Conservation (phyloP, 495 filamentous ascomycete species). For the Choiromyces venosus region DNA sequence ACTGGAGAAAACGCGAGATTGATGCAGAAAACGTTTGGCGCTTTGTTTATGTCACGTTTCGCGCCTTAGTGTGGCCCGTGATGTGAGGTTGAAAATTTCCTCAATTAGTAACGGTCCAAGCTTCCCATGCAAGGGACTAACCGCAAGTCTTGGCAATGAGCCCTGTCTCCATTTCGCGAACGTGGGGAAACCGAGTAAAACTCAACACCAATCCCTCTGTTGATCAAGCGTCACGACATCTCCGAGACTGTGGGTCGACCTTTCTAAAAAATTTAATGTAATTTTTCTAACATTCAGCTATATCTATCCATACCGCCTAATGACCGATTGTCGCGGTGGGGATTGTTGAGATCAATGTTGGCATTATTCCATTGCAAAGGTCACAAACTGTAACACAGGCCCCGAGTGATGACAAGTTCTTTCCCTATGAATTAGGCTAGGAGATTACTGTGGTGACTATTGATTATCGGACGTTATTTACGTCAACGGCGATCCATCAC, state of each 20-base stretch:
- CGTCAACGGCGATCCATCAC: neutral
- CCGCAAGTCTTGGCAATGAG: neutral
- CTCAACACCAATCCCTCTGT: neutral
- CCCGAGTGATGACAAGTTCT: neutral
- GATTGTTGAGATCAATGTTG: neutral
- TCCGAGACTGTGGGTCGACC: neutral
- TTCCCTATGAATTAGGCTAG: neutral
- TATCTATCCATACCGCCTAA: neutral
- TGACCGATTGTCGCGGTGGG: neutral
- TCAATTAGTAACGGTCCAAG: neutral
- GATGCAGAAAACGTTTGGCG: neutral
- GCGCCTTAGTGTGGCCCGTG: neutral
- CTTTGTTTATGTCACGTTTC: neutral
- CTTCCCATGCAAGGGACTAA: neutral
- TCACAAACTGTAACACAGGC: neutral
- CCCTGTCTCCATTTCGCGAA: neutral
- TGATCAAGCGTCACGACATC: neutral
- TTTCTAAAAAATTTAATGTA: neutral
- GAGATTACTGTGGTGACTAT: neutral
- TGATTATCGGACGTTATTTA: neutral
- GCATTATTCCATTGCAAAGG: neutral
- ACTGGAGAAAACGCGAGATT: neutral
- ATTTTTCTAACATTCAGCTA: neutral
- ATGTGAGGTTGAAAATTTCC: neutral
- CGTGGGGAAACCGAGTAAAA: conserved; percentile 5